Base-by-base conservation (phyloP, 2,329 filamentous ascomycete genomes). In the Clarireedia hainanense region DNA sequence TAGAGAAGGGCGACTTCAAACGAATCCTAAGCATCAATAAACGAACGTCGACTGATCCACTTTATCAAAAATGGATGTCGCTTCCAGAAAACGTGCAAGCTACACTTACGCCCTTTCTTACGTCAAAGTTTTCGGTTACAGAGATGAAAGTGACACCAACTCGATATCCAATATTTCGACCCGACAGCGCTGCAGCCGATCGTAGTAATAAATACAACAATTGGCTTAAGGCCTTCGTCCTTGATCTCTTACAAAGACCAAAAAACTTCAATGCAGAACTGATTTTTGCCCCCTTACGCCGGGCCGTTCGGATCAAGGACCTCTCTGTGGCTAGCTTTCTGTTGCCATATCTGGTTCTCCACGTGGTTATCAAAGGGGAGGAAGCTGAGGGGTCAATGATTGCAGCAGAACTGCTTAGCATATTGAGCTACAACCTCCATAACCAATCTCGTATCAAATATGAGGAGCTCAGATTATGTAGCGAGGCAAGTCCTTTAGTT, bases 301-400 rank as follows among this genome's bases (percentile, higher is more conserved):
- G 91, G 43, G 84, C 95, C 20, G 89, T 97, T 58, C 84, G 86
- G 57, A 86, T 89, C 34, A 90, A 94, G 67, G 91, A 97, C 66
- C 76, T 94, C 10, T 86, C 88, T 0, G 91, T 96, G 34, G 83
- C 91, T 0, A 88, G 88, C 45, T 97, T 96, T 64, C 75, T 99
- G 34, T 77, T 99, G 15, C 95, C 94, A 0, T 97, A 94, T 68
- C 79, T 91, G 15, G 85, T 89, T 3, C 72, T 96, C 36, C 95
- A 96, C 67, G 80, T 92, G 30, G 80, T 96, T 20, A 77, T 95
- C 10, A 88, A 87, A 24, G 83, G 89, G 10, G 72, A 79, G 1
- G 77, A 85, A 26, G 65, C 78, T 54, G 82, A 91, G 61, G 80
- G 81, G 49, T 70, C 79, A 23, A 78, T 85, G 54, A 78, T 96